Evolutionary conservation across 1,284 basidiomycete species (phyloP).

Genomic region (Ceratobasidium sp.): DNA sequence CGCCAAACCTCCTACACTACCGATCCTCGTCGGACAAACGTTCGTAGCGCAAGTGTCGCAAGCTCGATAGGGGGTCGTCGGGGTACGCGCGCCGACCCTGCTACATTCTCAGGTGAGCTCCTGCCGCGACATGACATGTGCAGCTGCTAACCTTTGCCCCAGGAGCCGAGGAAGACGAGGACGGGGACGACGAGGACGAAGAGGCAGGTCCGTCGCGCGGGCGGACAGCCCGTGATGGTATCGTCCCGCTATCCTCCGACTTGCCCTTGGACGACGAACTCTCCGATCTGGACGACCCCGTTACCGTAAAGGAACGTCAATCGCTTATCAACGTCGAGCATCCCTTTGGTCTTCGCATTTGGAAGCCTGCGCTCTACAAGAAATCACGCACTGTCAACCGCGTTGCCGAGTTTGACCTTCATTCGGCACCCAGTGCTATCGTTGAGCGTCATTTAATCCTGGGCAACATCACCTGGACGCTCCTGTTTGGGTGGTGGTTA

Average conservation of each 20-base stretch:
- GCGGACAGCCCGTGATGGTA: constrained; percentile 18
- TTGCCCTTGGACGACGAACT: constrained; percentile 43
- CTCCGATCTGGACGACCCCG: constrained; percentile 75
- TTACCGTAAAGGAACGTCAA: constrained; percentile 96
- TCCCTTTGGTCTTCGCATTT: constrained; percentile 98
- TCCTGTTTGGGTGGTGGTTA: constrained; percentile 94
- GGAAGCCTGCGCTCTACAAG: constrained; percentile 99
- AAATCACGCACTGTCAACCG: constrained; percentile 97
- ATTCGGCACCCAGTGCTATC: constrained; percentile 90
- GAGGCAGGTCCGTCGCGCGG: constrained; percentile 56
- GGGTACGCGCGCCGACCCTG: constrained; percentile 5
- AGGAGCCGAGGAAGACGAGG: constrained; percentile 54
- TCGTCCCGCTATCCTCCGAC: constrained; percentile 25
- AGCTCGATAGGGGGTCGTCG: constrained; percentile 28
- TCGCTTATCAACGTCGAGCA: constrained; percentile 99
- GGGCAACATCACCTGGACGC: constrained; percentile 93
- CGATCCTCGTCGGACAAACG: constrained; percentile 21
- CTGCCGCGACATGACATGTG: constrained; percentile 24
- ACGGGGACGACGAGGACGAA: constrained; percentile 57
- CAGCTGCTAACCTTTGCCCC: constrained; percentile 5
- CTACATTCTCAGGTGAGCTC: constrained; percentile 31
- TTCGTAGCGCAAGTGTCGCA: constrained; percentile 43
- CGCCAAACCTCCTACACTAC: constrained; percentile 35
- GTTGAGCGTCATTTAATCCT: constrained; percentile 91
- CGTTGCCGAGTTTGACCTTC: constrained; percentile 94